These are phyloP conservation scores for Leccinum solheimii DNA, from an alignment of 1,284 basidiomycete genomes.

Conservation along the genomic window DNA sequence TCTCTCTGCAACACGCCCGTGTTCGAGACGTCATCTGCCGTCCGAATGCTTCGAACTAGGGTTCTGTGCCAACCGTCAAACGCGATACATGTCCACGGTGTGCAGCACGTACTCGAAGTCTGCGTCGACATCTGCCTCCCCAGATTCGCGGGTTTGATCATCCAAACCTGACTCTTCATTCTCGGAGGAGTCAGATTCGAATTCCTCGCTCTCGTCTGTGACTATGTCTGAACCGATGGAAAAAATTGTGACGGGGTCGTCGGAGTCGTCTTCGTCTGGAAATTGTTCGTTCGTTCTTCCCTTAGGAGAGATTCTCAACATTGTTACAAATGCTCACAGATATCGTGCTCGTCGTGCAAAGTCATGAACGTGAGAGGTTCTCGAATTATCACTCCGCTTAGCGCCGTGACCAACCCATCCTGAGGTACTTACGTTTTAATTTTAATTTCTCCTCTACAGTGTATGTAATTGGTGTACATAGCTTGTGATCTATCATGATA, in stretches of 20 bases:
- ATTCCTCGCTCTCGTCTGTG: constrained; percentile 12
- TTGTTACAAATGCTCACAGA: constrained; percentile 18
- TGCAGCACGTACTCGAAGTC: constrained; percentile 30
- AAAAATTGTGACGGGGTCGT: neutral
- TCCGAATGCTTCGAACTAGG: constrained; percentile 30
- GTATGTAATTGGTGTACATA: too few relatives aligned
- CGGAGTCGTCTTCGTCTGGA: constrained; percentile 11
- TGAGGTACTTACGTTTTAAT: neutral
- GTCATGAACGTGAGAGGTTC: constrained; percentile 3
- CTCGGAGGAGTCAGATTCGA: constrained; percentile 24
- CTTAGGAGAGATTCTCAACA: neutral
- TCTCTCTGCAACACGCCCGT: constrained; percentile 28
- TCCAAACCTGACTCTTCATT: constrained; percentile 26
- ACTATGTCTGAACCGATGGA: constrained; percentile 10
- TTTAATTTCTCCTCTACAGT: too few relatives aligned
- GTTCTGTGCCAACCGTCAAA: constrained; percentile 15
- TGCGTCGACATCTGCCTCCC: constrained; percentile 24
- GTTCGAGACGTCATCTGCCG: constrained; percentile 26
- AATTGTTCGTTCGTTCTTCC: constrained; percentile 6
- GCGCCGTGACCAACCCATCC: neutral
- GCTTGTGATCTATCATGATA: too few relatives aligned
- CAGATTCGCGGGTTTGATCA: constrained; percentile 4
- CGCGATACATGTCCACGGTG: neutral
- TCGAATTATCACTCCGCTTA: neutral
- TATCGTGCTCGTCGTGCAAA: constrained; percentile 23